Evolutionary conservation across 2,329 filamentous ascomycete species (phyloP).

Genomic region (Amylocarpus encephaloides): DNA sequence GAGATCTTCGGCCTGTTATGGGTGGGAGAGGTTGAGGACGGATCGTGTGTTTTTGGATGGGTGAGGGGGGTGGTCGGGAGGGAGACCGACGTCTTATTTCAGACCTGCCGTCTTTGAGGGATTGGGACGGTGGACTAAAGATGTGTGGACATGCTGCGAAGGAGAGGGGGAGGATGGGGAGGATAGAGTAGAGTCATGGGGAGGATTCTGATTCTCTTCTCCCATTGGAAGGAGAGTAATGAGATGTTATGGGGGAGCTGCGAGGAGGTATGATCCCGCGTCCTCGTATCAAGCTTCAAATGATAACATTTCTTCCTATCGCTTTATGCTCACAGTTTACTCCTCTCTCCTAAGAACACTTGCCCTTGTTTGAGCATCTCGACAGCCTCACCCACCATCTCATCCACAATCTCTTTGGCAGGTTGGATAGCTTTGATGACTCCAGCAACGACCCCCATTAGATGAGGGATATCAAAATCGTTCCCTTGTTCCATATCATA

Average conservation of each 20-base stretch:
- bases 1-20: too few species aligned
- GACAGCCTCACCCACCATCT: conserved; percentile 78
- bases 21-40: not conserved
- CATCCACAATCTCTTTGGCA: conserved; percentile 75
- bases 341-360: conserved; percentile 48
- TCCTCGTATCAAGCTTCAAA: too few species aligned
- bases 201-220: too few species aligned
- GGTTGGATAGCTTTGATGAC: conserved; percentile 72
- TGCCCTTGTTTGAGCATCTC: conserved; percentile 57
- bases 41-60: conserved; percentile 21
- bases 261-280: too few species aligned
- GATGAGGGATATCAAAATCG: conserved; percentile 77
- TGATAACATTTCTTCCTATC: too few species aligned
- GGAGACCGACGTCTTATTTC: conserved; percentile 39
- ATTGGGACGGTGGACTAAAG: conserved; percentile 50
- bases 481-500: conserved; percentile 76
- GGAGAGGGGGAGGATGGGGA: not conserved
- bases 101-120: conserved; percentile 46
- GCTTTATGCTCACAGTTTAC: conserved; percentile 24
- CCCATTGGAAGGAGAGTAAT: too few species aligned
- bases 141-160: conserved; percentile 41
- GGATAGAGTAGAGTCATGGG: too few species aligned
- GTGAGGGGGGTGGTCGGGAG: not conserved
- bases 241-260: too few species aligned
- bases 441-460: conserved; percentile 92